Percentiles rank a stretch among this genome's conserved stretches.
Evolutionary conservation across 2,329 filamentous ascomycete species (phyloP).

Genomic region (Pseudogymnoascus pannorum): DNA sequence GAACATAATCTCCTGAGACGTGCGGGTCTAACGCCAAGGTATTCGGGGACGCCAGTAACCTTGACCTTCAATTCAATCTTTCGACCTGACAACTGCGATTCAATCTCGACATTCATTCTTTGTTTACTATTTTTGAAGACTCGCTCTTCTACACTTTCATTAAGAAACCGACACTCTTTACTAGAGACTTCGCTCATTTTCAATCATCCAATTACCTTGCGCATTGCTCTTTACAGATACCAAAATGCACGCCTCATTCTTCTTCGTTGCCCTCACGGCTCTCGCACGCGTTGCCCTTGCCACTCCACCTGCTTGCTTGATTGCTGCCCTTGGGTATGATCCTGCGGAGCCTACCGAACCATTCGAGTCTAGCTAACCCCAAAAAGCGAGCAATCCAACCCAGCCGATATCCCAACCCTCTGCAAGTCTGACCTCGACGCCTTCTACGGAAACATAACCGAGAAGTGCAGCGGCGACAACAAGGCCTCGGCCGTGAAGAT

Average conservation of each 20-base stretch:
- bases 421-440: conserved; percentile 34
- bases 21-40: conserved; percentile 3
- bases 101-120: neutral
- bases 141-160: conserved; percentile 8
- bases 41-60: conserved; percentile 6
- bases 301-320: conserved; percentile 22
- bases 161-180: neutral
- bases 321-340: conserved; percentile 21
- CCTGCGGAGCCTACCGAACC: neutral
- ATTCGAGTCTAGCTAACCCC: neutral
- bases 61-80: conserved; percentile 8
- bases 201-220: neutral
- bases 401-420: conserved; percentile 18
- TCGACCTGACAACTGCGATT: conserved; percentile 4
- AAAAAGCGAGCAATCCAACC: conserved; percentile 17
- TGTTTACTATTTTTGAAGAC: neutral
- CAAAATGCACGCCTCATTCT: conserved; percentile 21
- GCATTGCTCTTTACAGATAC: conserved; percentile 1
- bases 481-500: conserved; percentile 16
- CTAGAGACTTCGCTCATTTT: neutral
- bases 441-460: conserved; percentile 38
- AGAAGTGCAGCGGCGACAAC: conserved; percentile 32
- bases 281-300: conserved; percentile 18
- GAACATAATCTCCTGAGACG: conserved; percentile 7
- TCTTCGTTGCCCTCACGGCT: conserved; percentile 19